These are phyloP conservation scores for Solanum medicagineum DNA, from an alignment of 257 asterid genomes.

Conservation along the genomic window DNA sequence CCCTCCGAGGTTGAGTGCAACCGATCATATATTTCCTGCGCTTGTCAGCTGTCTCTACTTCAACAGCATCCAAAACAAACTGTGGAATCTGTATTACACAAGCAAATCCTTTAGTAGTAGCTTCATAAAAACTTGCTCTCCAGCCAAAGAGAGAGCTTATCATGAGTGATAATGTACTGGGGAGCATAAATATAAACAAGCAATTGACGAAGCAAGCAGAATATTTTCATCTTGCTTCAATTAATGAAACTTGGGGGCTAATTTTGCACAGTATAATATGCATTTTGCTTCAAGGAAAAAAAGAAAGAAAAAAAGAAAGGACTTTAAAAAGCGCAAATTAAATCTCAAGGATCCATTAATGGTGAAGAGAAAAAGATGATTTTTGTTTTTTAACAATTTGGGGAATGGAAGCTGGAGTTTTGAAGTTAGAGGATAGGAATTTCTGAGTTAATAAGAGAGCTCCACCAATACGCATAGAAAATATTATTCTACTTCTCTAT, in stretches of 20 bases:
- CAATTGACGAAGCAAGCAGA: neutral
- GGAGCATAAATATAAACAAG: neutral
- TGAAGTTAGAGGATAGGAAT: neutral
- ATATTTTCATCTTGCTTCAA: neutral
- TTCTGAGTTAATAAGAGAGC: neutral
- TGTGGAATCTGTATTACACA: constrained; percentile 69
- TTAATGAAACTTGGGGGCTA: neutral
- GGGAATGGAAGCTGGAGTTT: neutral
- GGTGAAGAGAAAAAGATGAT: neutral
- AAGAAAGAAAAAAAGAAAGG: neutral
- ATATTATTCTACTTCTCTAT: neutral
- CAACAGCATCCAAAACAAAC: constrained; percentile 77
- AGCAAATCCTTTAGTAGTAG: neutral
- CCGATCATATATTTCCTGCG: constrained; percentile 80
- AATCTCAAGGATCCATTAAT: neutral
- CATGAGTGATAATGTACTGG: neutral
- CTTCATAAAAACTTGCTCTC: neutral
- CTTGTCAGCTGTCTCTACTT: constrained; percentile 52
- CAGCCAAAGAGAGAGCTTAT: neutral
- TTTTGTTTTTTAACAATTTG: neutral
- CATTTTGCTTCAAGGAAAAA: neutral
- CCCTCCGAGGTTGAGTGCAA: constrained; percentile 98
- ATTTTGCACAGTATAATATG: neutral
- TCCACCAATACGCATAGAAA: neutral
- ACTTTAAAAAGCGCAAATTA: neutral